Conservation (phyloP, 345 rosid species). For the Laguncularia racemosa region DNA sequence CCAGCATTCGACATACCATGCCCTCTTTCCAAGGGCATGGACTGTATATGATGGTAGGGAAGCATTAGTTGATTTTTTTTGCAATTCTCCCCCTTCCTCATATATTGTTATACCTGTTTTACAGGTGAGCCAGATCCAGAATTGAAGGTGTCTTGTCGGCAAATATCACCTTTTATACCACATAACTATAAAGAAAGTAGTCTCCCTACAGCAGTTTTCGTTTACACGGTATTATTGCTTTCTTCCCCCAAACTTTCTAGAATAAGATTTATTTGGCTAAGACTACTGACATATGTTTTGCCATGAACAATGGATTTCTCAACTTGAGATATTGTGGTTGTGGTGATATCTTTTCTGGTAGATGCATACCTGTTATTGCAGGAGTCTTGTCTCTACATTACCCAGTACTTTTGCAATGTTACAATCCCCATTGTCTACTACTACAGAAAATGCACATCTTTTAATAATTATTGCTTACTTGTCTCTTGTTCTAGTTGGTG, state of each 20-base stretch:
- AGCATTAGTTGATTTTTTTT: not conserved
- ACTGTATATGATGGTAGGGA: slow-evolving; percentile 91
- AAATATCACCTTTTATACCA: slow-evolving; percentile 96
- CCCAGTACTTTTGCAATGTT: too few relatives aligned
- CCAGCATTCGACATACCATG: slow-evolving; percentile 96
- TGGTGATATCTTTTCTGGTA: too few relatives aligned
- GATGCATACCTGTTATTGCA: too few relatives aligned
- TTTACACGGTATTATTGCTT: slow-evolving; percentile 73
- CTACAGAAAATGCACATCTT: too few relatives aligned
- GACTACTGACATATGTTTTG: too few relatives aligned
- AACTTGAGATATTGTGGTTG: too few relatives aligned
- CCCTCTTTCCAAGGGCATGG: slow-evolving; percentile 98
- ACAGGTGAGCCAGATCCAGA: slow-evolving; percentile 99
- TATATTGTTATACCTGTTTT: not conserved
- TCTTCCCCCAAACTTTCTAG: slow-evolving; percentile 2
- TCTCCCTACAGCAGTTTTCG: slow-evolving; percentile 94
- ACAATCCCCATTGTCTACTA: too few relatives aligned
- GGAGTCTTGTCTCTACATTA: too few relatives aligned
- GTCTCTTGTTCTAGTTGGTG: slow-evolving; percentile 53
- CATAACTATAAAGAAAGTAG: slow-evolving; percentile 95
- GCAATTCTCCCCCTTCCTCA: not conserved
- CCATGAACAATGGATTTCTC: too few relatives aligned
- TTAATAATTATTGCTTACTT: too few relatives aligned
- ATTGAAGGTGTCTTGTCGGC: slow-evolving; percentile 89
- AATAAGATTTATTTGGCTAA: too few relatives aligned